These are phyloP conservation scores for Penicillium brevicompactum DNA, from an alignment of 2,329 filamentous ascomycete genomes.

Conservation along the genomic window DNA sequence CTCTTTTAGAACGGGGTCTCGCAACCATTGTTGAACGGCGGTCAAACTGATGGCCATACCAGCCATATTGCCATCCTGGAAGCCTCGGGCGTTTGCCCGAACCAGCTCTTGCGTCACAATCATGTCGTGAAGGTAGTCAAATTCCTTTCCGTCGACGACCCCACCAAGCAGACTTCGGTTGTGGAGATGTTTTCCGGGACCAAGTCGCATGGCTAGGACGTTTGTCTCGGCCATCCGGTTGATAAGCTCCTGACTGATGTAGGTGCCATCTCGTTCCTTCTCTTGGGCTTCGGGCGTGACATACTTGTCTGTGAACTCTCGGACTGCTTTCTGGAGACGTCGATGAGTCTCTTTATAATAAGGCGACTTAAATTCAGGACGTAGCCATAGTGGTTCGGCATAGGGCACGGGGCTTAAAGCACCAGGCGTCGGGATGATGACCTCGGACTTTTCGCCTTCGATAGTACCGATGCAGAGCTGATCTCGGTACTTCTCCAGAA, in stretches of 20 bases:
- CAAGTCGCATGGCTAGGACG: constrained; percentile 78
- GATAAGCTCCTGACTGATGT: constrained; percentile 71
- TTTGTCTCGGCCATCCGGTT: constrained; percentile 75
- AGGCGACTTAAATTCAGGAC: constrained; percentile 73
- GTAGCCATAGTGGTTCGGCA: constrained; percentile 81
- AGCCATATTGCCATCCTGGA: constrained; percentile 84
- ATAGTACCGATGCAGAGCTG: constrained; percentile 75
- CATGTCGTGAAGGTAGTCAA: constrained; percentile 85
- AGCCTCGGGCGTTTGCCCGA: constrained; percentile 72
- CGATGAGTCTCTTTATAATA: constrained; percentile 79
- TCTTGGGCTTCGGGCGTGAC: constrained; percentile 74
- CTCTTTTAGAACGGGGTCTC: constrained; percentile 66
- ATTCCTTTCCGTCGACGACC: constrained; percentile 74
- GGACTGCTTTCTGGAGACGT: constrained; percentile 67
- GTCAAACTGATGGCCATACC: constrained; percentile 83
- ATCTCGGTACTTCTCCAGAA: constrained; percentile 75
- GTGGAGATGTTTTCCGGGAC: constrained; percentile 79
- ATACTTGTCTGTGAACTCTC: constrained; percentile 72
- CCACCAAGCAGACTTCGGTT: constrained; percentile 69
- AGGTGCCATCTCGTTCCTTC: constrained; percentile 72
- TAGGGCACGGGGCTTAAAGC: constrained; percentile 79
- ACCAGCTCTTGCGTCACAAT: constrained; percentile 73
- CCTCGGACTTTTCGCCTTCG: constrained; percentile 72
- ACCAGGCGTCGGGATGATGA: constrained; percentile 69
- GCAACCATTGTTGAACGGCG: constrained; percentile 77